These are phyloP conservation scores for Digitaria exilis DNA, from an alignment of 202 grass and related monocot species.

Conservation along the genomic window DNA sequence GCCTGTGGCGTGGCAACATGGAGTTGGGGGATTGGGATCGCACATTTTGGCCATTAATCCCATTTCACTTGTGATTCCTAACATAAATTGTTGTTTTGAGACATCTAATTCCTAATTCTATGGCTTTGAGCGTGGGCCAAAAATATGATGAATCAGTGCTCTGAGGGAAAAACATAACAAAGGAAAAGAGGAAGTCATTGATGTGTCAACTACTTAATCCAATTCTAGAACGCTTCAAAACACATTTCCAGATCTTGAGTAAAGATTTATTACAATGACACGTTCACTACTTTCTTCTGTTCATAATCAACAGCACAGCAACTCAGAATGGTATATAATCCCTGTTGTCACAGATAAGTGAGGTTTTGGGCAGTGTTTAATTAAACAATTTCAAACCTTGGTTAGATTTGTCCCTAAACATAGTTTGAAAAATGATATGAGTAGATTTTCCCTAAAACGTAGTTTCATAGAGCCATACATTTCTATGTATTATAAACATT, in stretches of 20 bases:
- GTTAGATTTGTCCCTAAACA: not conserved
- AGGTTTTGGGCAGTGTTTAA: not conserved
- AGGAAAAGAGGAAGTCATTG: slow-evolving; percentile 1
- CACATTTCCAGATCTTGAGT: not conserved
- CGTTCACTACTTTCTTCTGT: not conserved
- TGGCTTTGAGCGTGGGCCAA: not conserved
- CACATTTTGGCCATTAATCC: not conserved
- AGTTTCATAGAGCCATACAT: not conserved
- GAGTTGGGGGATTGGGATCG: not conserved
- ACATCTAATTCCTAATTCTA: not conserved
- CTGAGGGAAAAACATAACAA: not conserved
- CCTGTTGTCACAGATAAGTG: not conserved
- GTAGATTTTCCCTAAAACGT: not conserved
- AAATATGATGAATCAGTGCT: slow-evolving; percentile 14
- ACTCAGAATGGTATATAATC: slow-evolving; percentile 3
- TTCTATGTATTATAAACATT: slow-evolving; percentile 1
- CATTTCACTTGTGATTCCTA: not conserved
- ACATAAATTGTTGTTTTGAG: not conserved
- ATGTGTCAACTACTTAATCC: not conserved
- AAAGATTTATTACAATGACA: not conserved
- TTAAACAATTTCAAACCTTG: too few relatives aligned
- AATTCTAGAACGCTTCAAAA: not conserved
- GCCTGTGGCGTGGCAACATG: too few relatives aligned
- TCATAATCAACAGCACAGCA: slow-evolving; percentile 20
- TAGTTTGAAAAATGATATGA: not conserved